Percentiles rank a stretch among this genome's conserved stretches.
Evolutionary conservation across 495 filamentous ascomycete genomes (phyloP).

Genomic region (Diplogelasinospora grovesii): DNA sequence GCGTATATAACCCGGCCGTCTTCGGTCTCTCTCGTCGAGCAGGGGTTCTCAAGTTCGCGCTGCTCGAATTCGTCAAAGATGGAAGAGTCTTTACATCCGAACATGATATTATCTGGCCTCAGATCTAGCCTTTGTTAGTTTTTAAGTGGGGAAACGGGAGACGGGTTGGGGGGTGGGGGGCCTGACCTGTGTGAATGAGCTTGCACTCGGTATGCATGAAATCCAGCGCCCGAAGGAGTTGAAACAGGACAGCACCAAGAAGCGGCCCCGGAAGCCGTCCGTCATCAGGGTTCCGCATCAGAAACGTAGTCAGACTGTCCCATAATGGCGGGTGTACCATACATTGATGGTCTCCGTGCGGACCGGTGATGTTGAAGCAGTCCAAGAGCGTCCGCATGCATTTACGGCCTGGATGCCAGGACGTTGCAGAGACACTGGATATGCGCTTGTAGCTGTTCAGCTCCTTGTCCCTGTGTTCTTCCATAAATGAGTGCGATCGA

Average conservation of each 20-base stretch:
- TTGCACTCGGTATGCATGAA: conserved; percentile 36
- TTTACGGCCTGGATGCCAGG: conserved; percentile 28
- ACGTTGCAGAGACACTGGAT: conserved; percentile 13
- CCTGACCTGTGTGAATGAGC: conserved; percentile 40
- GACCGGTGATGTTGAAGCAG: conserved; percentile 31
- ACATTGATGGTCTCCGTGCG: conserved; percentile 36
- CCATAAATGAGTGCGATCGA: conserved; percentile 14
- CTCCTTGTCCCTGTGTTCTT: conserved; percentile 22
- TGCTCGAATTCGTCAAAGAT: conserved; percentile 16
- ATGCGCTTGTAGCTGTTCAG: conserved; percentile 35
- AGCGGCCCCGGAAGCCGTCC: conserved; percentile 21
- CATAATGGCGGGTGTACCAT: conserved; percentile 39
- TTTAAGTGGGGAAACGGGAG: neutral
- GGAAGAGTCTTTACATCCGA: conserved; percentile 13
- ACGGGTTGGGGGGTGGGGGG: neutral
- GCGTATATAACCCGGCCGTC: conserved; percentile 24
- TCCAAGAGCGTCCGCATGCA: conserved; percentile 35
- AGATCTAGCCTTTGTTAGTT: too few relatives aligned
- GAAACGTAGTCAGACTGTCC: conserved; percentile 26
- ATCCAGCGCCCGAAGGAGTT: conserved; percentile 33
- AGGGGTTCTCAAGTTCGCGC: conserved; percentile 22
- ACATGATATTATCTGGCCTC: conserved; percentile 32
- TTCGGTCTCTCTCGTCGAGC: conserved; percentile 23
- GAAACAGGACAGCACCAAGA: conserved; percentile 26
- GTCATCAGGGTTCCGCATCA: conserved; percentile 23